phyloP scores from a whole-genome alignment of 2,329 filamentous ascomycete genomes.

The Xylaria sp. region DNA sequence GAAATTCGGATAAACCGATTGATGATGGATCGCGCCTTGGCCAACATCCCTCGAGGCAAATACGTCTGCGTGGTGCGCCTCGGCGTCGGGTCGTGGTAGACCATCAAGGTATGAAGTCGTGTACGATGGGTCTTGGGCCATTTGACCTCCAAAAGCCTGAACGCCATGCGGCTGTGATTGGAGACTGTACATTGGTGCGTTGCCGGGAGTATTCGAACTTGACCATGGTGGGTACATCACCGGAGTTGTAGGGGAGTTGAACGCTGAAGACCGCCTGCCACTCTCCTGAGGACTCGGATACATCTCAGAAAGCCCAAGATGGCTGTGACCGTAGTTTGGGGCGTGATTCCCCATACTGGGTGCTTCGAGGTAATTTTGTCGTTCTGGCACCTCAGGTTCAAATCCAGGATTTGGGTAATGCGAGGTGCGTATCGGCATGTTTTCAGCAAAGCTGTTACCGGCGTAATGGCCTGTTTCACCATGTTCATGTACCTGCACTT shows the following conservation, averaged over 20 bases:
- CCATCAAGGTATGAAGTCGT: slow-evolving; percentile 44
- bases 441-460: slow-evolving; percentile 5
- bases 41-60: slow-evolving; percentile 43
- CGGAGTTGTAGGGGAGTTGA: slow-evolving; percentile 50
- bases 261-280: slow-evolving; percentile 59
- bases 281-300: slow-evolving; percentile 58
- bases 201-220: slow-evolving; percentile 54
- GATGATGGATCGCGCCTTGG: slow-evolving; percentile 32
- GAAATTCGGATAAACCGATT: slow-evolving; percentile 37
- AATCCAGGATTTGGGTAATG: slow-evolving; percentile 47
- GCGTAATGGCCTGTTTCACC: slow-evolving; percentile 19
- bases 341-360: slow-evolving; percentile 29
- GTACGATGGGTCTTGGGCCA: slow-evolving; percentile 24
- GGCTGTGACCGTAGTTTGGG: slow-evolving; percentile 44
- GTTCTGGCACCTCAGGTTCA: slow-evolving; percentile 55
- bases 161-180: slow-evolving; percentile 52
- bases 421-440: slow-evolving; percentile 6
- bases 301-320: slow-evolving; percentile 57
- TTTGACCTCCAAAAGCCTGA: slow-evolving; percentile 47
- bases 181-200: slow-evolving; percentile 59
- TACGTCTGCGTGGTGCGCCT: slow-evolving; percentile 43
- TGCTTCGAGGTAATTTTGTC: slow-evolving; percentile 48
- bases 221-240: slow-evolving; percentile 60
- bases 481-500: slow-evolving; percentile 21
- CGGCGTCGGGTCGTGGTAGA: slow-evolving; percentile 45